These are phyloP conservation scores for Colletotrichum gloeosporioides DNA, from an alignment of 2,329 filamentous ascomycete genomes.

Conservation along the genomic window DNA sequence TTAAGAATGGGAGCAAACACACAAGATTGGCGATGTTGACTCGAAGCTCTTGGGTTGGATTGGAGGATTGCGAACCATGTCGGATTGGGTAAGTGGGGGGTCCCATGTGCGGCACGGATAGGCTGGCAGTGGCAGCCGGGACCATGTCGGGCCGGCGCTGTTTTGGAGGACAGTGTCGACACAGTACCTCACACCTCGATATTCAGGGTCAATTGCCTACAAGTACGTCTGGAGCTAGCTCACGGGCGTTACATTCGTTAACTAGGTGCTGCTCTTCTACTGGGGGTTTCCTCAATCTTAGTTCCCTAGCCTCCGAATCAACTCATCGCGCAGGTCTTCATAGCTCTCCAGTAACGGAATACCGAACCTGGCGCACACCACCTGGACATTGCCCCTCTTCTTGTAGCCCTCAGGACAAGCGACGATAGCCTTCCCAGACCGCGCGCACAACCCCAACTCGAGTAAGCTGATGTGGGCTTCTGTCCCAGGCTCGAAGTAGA, in stretches of 20 bases:
- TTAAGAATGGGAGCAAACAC: background rate
- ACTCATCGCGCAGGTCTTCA: constrained; percentile 40
- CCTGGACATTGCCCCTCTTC: constrained; percentile 66
- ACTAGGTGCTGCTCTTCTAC: no score
- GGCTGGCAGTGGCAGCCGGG: background rate
- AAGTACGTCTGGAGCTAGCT: background rate
- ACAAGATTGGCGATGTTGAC: constrained; percentile 7
- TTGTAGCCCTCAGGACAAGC: constrained; percentile 56
- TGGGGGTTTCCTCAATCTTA: no score
- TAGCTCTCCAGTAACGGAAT: constrained; percentile 49
- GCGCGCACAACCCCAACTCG: constrained; percentile 62
- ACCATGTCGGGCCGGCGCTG: background rate
- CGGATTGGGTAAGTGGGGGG: constrained; percentile 16
- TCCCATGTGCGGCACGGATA: background rate
- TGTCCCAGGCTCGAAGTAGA: constrained; percentile 60
- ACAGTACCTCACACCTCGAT: background rate
- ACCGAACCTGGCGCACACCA: constrained; percentile 56
- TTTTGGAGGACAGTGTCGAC: background rate
- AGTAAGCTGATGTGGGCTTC: constrained; percentile 63
- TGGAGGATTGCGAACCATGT: background rate
- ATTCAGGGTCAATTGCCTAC: background rate
- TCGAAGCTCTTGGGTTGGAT: background rate
- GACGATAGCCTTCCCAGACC: constrained; percentile 52
- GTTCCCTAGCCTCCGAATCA: constrained; percentile 36
- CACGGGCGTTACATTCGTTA: background rate